Evolutionary conservation across 495 filamentous ascomycete genomes (phyloP).

Genomic region (Glarea lozoyensis): DNA sequence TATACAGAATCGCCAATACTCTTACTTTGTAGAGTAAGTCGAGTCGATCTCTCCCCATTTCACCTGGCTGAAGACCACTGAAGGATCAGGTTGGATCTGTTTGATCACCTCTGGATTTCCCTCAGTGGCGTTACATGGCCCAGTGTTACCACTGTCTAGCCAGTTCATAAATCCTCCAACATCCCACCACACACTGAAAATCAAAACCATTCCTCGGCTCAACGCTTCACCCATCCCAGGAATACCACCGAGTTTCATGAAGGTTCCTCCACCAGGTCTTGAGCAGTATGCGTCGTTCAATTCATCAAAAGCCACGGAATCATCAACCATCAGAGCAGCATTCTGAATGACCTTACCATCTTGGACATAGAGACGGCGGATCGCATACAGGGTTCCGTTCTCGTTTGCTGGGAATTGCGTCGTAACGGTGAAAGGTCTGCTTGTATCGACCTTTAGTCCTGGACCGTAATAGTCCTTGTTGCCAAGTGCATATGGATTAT

Average conservation of each 20-base stretch:
- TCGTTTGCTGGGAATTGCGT: constrained; percentile 59
- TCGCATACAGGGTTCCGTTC: constrained; percentile 46
- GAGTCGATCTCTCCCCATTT: constrained; percentile 54
- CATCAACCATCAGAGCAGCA: constrained; percentile 35
- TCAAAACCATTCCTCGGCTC: constrained; percentile 51
- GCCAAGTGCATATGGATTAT: constrained; percentile 58
- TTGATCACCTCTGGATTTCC: constrained; percentile 41
- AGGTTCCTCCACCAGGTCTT: constrained; percentile 41
- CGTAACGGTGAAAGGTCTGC: constrained; percentile 52
- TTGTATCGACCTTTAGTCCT: constrained; percentile 48
- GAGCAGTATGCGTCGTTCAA: constrained; percentile 52
- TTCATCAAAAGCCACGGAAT: constrained; percentile 40
- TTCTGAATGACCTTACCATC: constrained; percentile 39
- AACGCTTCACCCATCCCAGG: constrained; percentile 44
- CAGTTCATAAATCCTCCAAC: constrained; percentile 69
- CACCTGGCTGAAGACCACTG: constrained; percentile 54
- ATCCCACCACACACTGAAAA: constrained; percentile 63
- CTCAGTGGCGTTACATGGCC: constrained; percentile 49
- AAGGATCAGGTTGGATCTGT: constrained; percentile 34
- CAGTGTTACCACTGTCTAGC: constrained; percentile 54
- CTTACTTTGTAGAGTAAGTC: constrained; percentile 24
- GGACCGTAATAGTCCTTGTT: constrained; percentile 48
- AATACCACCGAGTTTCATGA: constrained; percentile 48
- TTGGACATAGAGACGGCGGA: constrained; percentile 58
- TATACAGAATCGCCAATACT: not conserved